Conservation (phyloP, 352 stramenopile genomes). For the Globisporangium lucens region DNA sequence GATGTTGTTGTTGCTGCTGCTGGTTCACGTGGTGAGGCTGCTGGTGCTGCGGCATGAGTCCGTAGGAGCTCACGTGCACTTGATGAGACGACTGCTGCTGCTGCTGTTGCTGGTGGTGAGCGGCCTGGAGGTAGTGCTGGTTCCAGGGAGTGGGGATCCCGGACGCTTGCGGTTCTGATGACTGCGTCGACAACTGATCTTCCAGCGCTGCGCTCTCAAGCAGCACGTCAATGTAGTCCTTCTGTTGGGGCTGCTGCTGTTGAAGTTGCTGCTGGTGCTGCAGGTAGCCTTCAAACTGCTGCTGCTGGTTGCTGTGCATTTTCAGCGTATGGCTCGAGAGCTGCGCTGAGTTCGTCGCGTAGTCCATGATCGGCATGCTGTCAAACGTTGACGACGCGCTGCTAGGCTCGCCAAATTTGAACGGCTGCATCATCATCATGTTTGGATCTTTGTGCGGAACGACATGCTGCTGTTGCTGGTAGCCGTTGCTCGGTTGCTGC, state of each 20-base stretch:
- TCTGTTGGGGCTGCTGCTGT: conserved; percentile 23
- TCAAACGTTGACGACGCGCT: conserved; percentile 16
- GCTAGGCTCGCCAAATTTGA: conserved; percentile 28
- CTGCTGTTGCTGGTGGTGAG: neutral
- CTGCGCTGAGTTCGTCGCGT: conserved; percentile 19
- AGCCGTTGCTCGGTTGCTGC: conserved; percentile 9
- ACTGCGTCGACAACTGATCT: conserved; percentile 37
- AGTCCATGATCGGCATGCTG: conserved; percentile 23
- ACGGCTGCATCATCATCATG: conserved; percentile 30
- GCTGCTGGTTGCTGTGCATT: conserved; percentile 24
- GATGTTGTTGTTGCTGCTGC: conserved; percentile 4
- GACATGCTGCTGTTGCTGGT: neutral
- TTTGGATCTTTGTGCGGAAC: conserved; percentile 7
- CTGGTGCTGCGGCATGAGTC: conserved; percentile 11
- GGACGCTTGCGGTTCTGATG: conserved; percentile 22
- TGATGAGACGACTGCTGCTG: conserved; percentile 9
- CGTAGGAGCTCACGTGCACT: conserved; percentile 6
- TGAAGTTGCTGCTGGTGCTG: conserved; percentile 6
- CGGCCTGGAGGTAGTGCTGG: conserved; percentile 2
- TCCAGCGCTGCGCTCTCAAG: conserved; percentile 55
- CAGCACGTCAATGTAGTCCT: conserved; percentile 61
- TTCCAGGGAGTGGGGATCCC: conserved; percentile 10
- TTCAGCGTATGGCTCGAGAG: conserved; percentile 14
- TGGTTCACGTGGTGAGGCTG: conserved; percentile 7
- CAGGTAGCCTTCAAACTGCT: neutral